These are phyloP conservation scores for Aspergillus clavatus DNA, from an alignment of 2,329 filamentous ascomycete species.

Conservation along the genomic window DNA sequence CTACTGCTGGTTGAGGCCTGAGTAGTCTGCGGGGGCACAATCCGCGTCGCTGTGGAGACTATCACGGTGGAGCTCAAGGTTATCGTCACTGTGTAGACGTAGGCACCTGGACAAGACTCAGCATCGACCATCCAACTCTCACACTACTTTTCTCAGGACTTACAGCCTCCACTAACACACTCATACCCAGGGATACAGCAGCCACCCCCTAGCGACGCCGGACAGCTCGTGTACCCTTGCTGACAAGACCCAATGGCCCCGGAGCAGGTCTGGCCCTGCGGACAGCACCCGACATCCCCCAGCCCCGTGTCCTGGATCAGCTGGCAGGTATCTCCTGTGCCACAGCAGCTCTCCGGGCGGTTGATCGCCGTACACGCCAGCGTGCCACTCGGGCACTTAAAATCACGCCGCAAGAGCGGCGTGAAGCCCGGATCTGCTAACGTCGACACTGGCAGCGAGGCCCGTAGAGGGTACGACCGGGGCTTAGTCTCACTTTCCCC, in stretches of 20 bases:
- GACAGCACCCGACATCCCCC: conserved; percentile 59
- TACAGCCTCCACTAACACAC: conserved; percentile 55
- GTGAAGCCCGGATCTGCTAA: neutral
- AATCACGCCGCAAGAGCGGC: conserved; percentile 39
- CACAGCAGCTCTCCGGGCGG: conserved; percentile 56
- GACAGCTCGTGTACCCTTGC: conserved; percentile 53
- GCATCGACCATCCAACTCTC: too few species aligned
- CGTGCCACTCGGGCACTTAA: conserved; percentile 55
- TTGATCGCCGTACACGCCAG: conserved; percentile 51
- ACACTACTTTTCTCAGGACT: conserved; percentile 7
- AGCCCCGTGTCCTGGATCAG: conserved; percentile 49
- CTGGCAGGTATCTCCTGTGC: conserved; percentile 50
- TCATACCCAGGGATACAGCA: conserved; percentile 59
- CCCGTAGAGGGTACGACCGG: conserved; percentile 12
- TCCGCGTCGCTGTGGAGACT: conserved; percentile 28
- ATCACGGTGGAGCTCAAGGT: conserved; percentile 30
- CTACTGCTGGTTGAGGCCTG: conserved; percentile 29
- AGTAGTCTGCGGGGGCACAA: conserved; percentile 23
- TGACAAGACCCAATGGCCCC: conserved; percentile 48
- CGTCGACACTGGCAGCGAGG: neutral
- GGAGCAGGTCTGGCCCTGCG: conserved; percentile 49
- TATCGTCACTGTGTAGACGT: conserved; percentile 33
- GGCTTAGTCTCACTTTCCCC: conserved; percentile 8
- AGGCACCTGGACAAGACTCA: conserved; percentile 31
- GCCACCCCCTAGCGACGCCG: conserved; percentile 52